Evolutionary conservation across 2,329 filamentous ascomycete species (phyloP), one percentile per base, ranked within the genome.

Genomic region (Penicillium verrucosum): DNA sequence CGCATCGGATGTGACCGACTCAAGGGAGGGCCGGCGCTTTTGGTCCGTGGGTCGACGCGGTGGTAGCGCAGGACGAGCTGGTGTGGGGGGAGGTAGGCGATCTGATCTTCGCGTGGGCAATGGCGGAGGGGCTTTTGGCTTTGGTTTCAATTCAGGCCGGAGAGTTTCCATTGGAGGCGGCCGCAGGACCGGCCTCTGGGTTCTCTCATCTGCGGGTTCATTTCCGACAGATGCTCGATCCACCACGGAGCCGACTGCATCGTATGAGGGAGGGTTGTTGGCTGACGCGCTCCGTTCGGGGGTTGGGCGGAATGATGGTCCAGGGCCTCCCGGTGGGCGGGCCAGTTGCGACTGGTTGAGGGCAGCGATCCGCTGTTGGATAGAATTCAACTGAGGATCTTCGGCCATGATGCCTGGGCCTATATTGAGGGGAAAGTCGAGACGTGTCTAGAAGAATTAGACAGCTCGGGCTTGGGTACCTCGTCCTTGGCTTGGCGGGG

Each of bases 1-100:
- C 4, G 78, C 81, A 73, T 77, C 63, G 10, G 83, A 85, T 16
- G 79, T 78, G 43, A 80, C 73, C 1, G 82, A 85, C 48, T 84
- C 83, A 27, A 68, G 67, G 0, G 80, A 82, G 8, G 66, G 70
- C 57, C 71, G 72, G 40, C 77, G 72, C 38, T 65, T 69, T 9
- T 72, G 60, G 5, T 69, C 65, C n/a, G 70, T 68, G 5, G 75
- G 72, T 56, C 72, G 69, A 46, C 79, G 76, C 10, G 76, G 75
- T 40, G 82, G 82, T 21, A 83, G 71, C n/a, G 77, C 68, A n/a
- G 79, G 80, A 6, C 64, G 61, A 23, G 54, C 32, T 9, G 60
- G 60, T 18, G 60, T 48, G 32, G 63, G 60, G 47, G 64, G 63
- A 53, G 64, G 60, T 23, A 51, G 49, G 21, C 60, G 57, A 46